phyloP scores from a whole-genome alignment of 148 eudicot genomes.

The Nepenthes mirabilis region DNA sequence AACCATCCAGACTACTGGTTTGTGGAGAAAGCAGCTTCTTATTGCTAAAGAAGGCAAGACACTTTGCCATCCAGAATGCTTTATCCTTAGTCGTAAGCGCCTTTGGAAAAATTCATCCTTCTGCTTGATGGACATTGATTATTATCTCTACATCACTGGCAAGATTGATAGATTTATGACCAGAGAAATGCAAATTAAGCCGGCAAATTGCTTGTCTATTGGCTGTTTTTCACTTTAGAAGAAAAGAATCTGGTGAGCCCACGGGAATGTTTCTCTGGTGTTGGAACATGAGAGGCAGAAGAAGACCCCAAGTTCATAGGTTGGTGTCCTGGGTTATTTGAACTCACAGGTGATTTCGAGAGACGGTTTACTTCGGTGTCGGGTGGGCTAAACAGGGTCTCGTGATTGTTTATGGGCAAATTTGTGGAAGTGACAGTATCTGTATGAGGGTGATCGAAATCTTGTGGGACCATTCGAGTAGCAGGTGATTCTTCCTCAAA shows the following conservation, averaged over 20 bases:
- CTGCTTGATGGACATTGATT: no score
- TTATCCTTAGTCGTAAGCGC: no score
- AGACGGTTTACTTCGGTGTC: slow-evolving; percentile 33
- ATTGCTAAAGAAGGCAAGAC: no score
- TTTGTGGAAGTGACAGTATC: no score
- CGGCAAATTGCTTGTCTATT: slow-evolving; percentile 15
- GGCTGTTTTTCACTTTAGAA: slow-evolving; percentile 42
- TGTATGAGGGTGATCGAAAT: no score
- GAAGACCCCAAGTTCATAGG: slow-evolving; percentile 64
- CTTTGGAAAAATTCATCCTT: neutral
- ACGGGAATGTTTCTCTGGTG: slow-evolving; percentile 77
- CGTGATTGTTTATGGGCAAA: slow-evolving; percentile 27
- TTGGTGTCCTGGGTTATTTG: slow-evolving; percentile 40
- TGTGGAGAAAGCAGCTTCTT: no score
- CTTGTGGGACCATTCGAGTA: no score
- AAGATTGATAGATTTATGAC: neutral
- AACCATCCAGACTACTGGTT: no score
- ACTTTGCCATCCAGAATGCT: no score
- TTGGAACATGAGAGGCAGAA: slow-evolving; percentile 51
- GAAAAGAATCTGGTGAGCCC: slow-evolving; percentile 84
- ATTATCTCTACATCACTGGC: neutral
- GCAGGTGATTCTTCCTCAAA: slow-evolving; percentile 33
- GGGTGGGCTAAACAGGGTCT: slow-evolving; percentile 38
- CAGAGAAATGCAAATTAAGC: no score
- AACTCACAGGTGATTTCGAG: slow-evolving; percentile 39